Evolutionary conservation across 2,329 filamentous ascomycete species (phyloP).

Genomic region (Aspergillus tanneri): DNA sequence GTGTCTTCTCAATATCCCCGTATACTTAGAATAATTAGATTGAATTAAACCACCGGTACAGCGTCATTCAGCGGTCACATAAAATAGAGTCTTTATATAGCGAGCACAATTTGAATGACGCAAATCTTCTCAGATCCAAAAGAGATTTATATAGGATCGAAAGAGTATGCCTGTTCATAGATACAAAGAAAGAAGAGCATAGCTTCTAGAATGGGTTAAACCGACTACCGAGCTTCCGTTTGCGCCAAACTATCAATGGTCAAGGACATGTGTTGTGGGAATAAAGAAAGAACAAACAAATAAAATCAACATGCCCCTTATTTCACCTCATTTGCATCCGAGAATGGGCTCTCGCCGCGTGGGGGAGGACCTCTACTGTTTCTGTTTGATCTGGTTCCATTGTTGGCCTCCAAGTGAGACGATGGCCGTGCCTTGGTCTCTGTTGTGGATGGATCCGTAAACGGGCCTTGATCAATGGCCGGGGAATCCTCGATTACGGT

Average conservation of each 20-base stretch:
- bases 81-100: no score
- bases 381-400: slow-evolving; percentile 30
- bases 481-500: slow-evolving; percentile 33
- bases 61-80: no score
- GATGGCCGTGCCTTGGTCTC: slow-evolving; percentile 23
- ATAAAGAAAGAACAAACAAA: background rate
- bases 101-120: no score
- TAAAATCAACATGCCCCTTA: slow-evolving; percentile 15
- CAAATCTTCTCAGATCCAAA: no score
- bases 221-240: background rate
- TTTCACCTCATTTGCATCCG: slow-evolving; percentile 46
- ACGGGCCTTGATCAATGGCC: slow-evolving; percentile 27
- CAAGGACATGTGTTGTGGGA: background rate
- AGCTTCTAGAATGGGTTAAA: slow-evolving; percentile 7
- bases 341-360: slow-evolving; percentile 44
- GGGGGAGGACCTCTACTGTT: slow-evolving; percentile 29
- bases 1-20: no score
- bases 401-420: slow-evolving; percentile 15
- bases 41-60: no score
- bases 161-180: slow-evolving; percentile 20
- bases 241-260: slow-evolving; percentile 10
- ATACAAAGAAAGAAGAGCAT: slow-evolving; percentile 24
- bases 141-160: background rate
- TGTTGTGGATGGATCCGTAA: slow-evolving; percentile 28
- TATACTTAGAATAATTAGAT: no score